Evolutionary conservation across 495 filamentous ascomycete species (phyloP), one percentile per base, ranked within the genome.

Genomic region (Podospora tetraspora): DNA sequence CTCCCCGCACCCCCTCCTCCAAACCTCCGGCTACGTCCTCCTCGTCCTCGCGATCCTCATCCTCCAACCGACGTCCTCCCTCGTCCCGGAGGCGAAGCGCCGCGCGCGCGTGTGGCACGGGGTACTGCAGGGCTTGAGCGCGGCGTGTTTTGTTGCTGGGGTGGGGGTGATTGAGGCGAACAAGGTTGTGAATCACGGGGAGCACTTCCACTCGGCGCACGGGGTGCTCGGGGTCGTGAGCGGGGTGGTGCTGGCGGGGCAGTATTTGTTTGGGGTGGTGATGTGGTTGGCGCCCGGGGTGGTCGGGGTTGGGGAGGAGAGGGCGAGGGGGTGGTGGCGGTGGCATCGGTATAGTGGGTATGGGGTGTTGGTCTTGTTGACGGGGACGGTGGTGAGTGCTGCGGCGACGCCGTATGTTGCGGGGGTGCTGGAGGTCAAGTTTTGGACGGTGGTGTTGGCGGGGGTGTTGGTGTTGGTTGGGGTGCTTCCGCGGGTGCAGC

Each of bases 281-380:
- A 90, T 93, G 75, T 96, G 87, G 80, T 92, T 85, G 64, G 71
- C 85, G 5, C 93, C 93, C 0, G 67, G 69, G 0, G 66, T 96
- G 0, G 92, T 92, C 68, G 94, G 94, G 22, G 87, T 19, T 0
- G 37, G 92, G 69, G 88, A 88, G 66, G 88, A 91, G 25, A 90
- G 87, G 1, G 94, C 92, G 30, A 96, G 93, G 83, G 81, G 78
- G 43, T 70, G 95, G 34, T 98, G 93, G 81, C 97, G 96, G 75
- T 97, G 93, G 72, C 94, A 97, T 77, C 87, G 94, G 16, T 78
- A 82, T 66, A 82, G 80, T n/a, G 94, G 94, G 21, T 98, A 98
- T 78, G 70, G 87, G 43, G 78, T 93, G 69, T 74, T 96, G 61
- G 67, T 88, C 62, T 66, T 94, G 75, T 84, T 90, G 71, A 79